These are phyloP conservation scores for Setaria viridis DNA, from an alignment of 202 grass and related monocot genomes.

Conservation along the genomic window DNA sequence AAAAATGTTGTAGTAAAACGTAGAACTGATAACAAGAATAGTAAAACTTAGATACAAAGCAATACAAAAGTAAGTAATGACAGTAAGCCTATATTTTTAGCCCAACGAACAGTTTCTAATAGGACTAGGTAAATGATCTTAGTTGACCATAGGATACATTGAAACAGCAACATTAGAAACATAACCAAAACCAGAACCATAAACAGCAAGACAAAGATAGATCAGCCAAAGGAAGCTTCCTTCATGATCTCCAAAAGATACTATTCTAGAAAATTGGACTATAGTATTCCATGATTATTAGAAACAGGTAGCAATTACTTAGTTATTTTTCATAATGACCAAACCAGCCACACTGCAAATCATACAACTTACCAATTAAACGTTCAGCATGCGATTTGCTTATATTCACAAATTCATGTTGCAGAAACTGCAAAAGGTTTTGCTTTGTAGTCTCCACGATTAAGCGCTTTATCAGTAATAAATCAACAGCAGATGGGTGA, in stretches of 20 bases:
- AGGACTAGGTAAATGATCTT: constrained; percentile 18
- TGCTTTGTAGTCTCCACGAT: constrained; percentile 88
- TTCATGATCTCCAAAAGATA: constrained; percentile 26
- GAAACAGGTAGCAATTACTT: constrained; percentile 10
- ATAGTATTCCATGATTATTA: constrained; percentile 6
- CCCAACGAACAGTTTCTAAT: constrained; percentile 5
- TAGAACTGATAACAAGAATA: constrained; percentile 34
- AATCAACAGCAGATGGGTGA: constrained; percentile 95
- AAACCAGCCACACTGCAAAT: constrained; percentile 24
- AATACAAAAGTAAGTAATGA: constrained; percentile 5
- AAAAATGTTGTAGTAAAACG: constrained; percentile 24
- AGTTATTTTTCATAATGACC: background rate
- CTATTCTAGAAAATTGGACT: constrained; percentile 21
- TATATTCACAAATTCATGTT: constrained; percentile 99
- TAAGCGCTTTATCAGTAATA: constrained; percentile 91
- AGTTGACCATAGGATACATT: constrained; percentile 15
- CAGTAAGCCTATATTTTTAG: constrained; percentile 31
- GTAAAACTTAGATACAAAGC: background rate
- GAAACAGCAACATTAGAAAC: constrained; percentile 18
- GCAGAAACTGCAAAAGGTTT: constrained; percentile 94
- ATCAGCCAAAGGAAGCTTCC: constrained; percentile 10
- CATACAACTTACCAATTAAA: constrained; percentile 76
- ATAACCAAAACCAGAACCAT: constrained; percentile 18
- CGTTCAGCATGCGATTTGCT: constrained; percentile 87
- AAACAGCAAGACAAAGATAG: constrained; percentile 24